Evolutionary conservation across 495 filamentous ascomycete species (phyloP), one percentile per base, ranked within the genome.

Genomic region (Echria macrotheca): DNA sequence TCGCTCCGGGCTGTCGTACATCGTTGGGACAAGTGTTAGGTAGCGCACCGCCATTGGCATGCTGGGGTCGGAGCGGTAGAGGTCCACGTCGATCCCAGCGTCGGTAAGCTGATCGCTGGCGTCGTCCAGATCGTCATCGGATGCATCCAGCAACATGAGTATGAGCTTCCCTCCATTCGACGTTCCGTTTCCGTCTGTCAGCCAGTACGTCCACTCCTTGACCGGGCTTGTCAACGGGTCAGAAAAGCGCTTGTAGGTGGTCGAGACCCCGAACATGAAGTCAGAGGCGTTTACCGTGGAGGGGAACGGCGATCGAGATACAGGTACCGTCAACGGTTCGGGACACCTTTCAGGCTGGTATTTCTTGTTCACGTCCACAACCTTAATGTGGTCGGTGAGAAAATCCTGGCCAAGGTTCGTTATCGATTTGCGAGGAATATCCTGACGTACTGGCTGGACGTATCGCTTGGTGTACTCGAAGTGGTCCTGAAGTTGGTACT

Each of bases 31-130:
- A 64, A 56, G 77, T 47, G 70, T 79, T 55, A 75, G 62, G 39
- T 74, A 74, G 32, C 71, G 70, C 39, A 73, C 70, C 18, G 85
- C 78, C 65, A 87, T 76, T 49, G 79, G 76, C 58, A 84, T 78
- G 2, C 48, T 68, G 69, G 82, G 59, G 69, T 79, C 61, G 63
- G 79, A 63, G 66, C 80, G 66, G 78, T 61, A 73, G 23, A 89
- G 73, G 40, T 79, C 83, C 40, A 82, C 68, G 44, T 87, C 76
- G 50, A 89, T 75, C 47, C 79, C 80, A 12, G 78, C 71, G 39
- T 71, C 68, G 11, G 55, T 58, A 8, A 74, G 56, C 18, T 66
- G 57, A 28, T 62, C 59, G 42, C 60, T 54, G 3, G 67, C 69
- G n/a, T 70, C 58, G 7, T 60, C 53, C 12, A 78, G 63, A 44